These are phyloP conservation scores for Macrotyloma uniflorum DNA, from an alignment of 306 rosid species.

Conservation along the genomic window DNA sequence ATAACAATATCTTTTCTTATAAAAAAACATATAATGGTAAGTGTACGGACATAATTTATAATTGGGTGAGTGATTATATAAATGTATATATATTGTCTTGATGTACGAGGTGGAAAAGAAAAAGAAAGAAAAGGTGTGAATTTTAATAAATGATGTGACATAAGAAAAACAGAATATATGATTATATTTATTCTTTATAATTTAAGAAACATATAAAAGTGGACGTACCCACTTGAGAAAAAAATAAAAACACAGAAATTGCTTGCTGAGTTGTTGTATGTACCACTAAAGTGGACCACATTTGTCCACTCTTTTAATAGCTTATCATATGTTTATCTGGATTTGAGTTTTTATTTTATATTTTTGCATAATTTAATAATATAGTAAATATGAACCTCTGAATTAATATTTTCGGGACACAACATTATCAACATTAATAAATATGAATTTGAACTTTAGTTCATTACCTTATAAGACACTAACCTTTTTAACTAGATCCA, in stretches of 20 bases:
- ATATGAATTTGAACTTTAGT: no score
- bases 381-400: no score
- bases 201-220: background rate
- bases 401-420: no score
- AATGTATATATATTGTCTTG: no score
- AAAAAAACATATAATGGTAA: background rate
- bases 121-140: background rate
- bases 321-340: no score
- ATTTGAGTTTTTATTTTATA: no score
- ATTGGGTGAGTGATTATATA: background rate
- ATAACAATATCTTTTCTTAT: no score
- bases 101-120: background rate
- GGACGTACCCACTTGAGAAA: background rate
- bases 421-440: no score
- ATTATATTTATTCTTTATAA: background rate
- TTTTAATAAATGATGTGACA: background rate
- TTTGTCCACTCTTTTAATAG: background rate
- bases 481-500: no score
- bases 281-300: background rate
- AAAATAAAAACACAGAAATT: background rate
- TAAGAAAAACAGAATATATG: background rate
- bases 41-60: background rate
- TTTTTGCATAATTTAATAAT: no score
- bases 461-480: no score
- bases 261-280: background rate